A percentile compares a stretch with the other conserved stretches of the same genome.
These are phyloP conservation scores for Aspergillus tubingensis DNA, from an alignment of 2,329 filamentous ascomycete genomes.

Conservation along the genomic window DNA sequence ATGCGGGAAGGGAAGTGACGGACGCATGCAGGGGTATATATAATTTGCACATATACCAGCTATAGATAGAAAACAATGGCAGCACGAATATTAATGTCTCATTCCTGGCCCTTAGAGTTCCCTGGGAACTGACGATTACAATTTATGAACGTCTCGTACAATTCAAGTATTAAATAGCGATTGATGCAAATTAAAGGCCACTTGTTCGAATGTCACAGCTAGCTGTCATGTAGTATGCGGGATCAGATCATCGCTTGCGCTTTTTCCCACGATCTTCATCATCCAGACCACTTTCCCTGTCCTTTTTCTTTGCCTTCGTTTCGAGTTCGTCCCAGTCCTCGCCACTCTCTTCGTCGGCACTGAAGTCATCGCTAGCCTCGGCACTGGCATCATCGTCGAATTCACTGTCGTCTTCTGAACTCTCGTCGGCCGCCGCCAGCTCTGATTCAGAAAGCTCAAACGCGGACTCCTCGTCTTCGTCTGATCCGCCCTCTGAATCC, in stretches of 20 bases:
- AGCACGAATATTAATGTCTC: too few relatives aligned
- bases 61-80: neutral
- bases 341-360: conserved; percentile 69
- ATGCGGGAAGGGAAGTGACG: conserved; percentile 40
- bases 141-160: neutral
- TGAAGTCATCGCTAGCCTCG: conserved; percentile 65
- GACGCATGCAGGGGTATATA: neutral
- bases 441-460: conserved; percentile 91
- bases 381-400: conserved; percentile 91
- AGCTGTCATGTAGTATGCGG: neutral
- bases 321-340: conserved; percentile 96
- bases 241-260: conserved; percentile 62
- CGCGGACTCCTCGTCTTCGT: conserved; percentile 83
- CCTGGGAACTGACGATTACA: too few relatives aligned
- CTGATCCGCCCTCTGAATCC: conserved; percentile 75
- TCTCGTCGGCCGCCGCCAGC: conserved; percentile 70
- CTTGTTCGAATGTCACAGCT: neutral
- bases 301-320: conserved; percentile 73
- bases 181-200: neutral
- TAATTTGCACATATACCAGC: conserved; percentile 7
- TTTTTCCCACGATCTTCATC: conserved; percentile 68
- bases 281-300: conserved; percentile 56
- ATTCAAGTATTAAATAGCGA: neutral
- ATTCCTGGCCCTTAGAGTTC: too few relatives aligned
- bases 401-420: conserved; percentile 84